A percentile compares a stretch with the other conserved stretches of the same genome.
Conservation (phyloP, 352 stramenopile species). For the Halophytophthora polymorphica region DNA sequence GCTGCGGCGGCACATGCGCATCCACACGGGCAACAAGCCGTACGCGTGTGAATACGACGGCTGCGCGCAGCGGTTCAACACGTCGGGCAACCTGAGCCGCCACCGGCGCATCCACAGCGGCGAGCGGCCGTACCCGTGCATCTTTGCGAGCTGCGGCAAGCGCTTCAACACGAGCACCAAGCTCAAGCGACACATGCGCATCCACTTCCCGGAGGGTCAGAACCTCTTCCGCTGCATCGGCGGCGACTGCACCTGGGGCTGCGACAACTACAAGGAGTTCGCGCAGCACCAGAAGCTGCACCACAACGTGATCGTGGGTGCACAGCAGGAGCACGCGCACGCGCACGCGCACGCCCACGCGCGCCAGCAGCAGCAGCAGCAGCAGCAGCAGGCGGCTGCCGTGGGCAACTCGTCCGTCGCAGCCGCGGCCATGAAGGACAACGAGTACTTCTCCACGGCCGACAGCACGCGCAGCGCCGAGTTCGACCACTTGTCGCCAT, state of each 20-base stretch:
- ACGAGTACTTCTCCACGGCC: slow-evolving; percentile 34
- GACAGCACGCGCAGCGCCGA: slow-evolving; percentile 20
- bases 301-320: slow-evolving; percentile 68
- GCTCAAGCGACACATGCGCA: slow-evolving; percentile 86
- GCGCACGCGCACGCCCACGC: not conserved
- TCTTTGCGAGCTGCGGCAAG: slow-evolving; percentile 76
- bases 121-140: slow-evolving; percentile 78
- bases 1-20: slow-evolving; percentile 78
- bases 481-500: slow-evolving; percentile 2
- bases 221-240: slow-evolving; percentile 72
- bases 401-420: not conserved
- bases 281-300: slow-evolving; percentile 72
- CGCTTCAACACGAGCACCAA: slow-evolving; percentile 89
- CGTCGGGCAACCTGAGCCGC: slow-evolving; percentile 82
- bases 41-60: slow-evolving; percentile 78
- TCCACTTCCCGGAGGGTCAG: slow-evolving; percentile 78
- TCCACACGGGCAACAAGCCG: slow-evolving; percentile 80
- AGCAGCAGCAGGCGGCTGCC: not conserved
- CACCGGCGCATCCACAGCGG: slow-evolving; percentile 88
- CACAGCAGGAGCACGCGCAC: slow-evolving; percentile 22
- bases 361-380: slow-evolving; percentile 10
- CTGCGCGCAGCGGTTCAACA: slow-evolving; percentile 82
- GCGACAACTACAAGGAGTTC: slow-evolving; percentile 87
- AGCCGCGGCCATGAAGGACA: slow-evolving; percentile 24
- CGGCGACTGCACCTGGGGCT: slow-evolving; percentile 52